Percentiles rank a stretch among this genome's conserved stretches.
Evolutionary conservation across 805 yeast species (phyloP).

Genomic region (Kregervanrija pseudodelftensis): DNA sequence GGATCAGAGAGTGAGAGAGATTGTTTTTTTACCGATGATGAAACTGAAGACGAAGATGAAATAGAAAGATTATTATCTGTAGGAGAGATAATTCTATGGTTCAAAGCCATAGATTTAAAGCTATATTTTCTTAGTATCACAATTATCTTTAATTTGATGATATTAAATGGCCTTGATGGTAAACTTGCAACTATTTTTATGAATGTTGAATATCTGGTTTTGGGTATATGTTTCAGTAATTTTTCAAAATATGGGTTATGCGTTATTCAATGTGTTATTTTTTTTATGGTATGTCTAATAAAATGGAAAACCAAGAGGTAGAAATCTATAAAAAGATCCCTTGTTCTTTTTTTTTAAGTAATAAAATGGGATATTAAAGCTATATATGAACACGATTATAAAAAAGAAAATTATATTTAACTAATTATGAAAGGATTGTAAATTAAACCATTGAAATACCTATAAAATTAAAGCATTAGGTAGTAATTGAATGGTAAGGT

Average conservation of each 20-base stretch:
- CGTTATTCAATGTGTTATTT: background rate
- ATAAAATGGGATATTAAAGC: too few species aligned
- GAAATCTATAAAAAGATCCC: too few species aligned
- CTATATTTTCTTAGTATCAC: background rate
- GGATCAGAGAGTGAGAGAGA: background rate
- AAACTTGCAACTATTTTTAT: background rate
- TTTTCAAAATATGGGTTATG: background rate
- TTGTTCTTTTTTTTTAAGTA: too few species aligned
- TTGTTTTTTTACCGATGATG: background rate
- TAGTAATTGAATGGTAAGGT: too few species aligned
- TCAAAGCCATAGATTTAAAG: background rate
- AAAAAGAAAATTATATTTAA: too few species aligned
- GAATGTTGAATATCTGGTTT: slow-evolving; percentile 5
- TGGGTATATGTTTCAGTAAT: slow-evolving; percentile 5
- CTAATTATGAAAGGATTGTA: too few species aligned
- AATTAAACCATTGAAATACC: too few species aligned
- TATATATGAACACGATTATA: too few species aligned
- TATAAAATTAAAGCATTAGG: too few species aligned
- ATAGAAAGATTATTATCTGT: too few species aligned
- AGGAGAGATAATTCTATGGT: too few species aligned
- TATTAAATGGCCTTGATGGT: slow-evolving; percentile 1
- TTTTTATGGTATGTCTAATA: background rate
- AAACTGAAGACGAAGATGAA: slow-evolving; percentile 1
- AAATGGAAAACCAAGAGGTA: background rate
- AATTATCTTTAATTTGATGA: background rate